Evolutionary conservation across 108 stramenopile species (phyloP), one percentile per base, ranked within the genome.

Genomic region (Discostella stelligeroides): DNA sequence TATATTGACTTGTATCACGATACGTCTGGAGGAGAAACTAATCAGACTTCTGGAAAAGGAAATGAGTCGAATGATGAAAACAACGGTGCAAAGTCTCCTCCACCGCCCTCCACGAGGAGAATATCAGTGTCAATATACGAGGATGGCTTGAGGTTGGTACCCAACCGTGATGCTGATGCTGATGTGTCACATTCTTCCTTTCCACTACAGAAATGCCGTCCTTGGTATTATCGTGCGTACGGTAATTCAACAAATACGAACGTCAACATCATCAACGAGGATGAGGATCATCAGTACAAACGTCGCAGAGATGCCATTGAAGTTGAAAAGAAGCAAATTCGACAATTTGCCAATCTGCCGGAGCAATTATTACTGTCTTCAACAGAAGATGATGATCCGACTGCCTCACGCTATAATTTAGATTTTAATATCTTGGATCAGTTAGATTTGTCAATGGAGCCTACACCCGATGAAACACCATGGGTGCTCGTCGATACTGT

Each of bases 401-500:
- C 81, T 37, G 6, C 34, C 74, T 86, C 38, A 82, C 86, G 53
- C 14, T 89, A 92, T 66, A n/a, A 51, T 47, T 37, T 89, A 23
- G 75, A 90, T 60, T 82, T 87, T 45, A 29, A 27, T 20, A 71
- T 40, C 28, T 43, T 84, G 69, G 76, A 76, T 21, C 12, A 48
- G 1, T 56, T 73, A 24, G 75, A 84, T 77, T 58, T 92, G 29
- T 80, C 86, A 5, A 71, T 48, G 17, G 83, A 80, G 38, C 48
- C 60, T 7, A 74, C 83, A 13, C 84, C 85, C 37, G 48, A 64
- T 14, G 58, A 74, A 73, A 63, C 50, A 39, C 53, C 67, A 29
- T 89, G 85, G 83, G 71, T 76, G 79, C 43, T 89, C 18, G 88
- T 95, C 12, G 86, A 89, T 55, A 72, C 89, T 12, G 79, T 81